phyloP scores from a whole-genome alignment of 1,284 basidiomycete genomes.

The Fomitopsis palustris region DNA sequence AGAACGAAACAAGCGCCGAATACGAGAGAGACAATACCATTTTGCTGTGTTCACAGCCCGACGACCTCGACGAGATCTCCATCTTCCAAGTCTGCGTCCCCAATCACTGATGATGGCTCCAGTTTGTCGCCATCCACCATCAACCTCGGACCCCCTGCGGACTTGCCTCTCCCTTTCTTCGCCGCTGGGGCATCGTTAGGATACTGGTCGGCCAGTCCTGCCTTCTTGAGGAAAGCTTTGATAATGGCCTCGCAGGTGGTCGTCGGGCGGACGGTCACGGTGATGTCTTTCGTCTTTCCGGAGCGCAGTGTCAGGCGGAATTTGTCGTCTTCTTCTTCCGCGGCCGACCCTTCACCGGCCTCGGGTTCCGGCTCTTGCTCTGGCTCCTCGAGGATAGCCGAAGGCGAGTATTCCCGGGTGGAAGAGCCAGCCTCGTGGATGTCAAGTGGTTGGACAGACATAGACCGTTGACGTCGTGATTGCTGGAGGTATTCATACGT shows the following conservation, averaged over 20 bases:
- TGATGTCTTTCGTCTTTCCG: constrained; percentile 47
- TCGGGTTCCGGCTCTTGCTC: constrained; percentile 22
- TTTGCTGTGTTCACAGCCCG: constrained; percentile 42
- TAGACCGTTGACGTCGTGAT: constrained; percentile 29
- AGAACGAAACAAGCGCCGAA: neutral
- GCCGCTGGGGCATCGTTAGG: constrained; percentile 19
- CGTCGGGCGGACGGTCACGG: constrained; percentile 64
- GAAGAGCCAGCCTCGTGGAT: constrained; percentile 11
- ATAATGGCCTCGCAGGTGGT: constrained; percentile 73
- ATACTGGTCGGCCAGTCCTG: constrained; percentile 54
- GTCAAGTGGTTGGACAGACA: constrained; percentile 20
- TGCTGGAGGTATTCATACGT: constrained; percentile 60
- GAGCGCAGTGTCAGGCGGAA: constrained; percentile 67
- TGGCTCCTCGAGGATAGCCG: constrained; percentile 17
- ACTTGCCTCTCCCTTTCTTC: constrained; percentile 23
- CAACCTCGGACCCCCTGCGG: constrained; percentile 42
- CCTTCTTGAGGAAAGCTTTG: constrained; percentile 64
- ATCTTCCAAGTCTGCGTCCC: constrained; percentile 67
- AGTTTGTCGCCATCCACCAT: constrained; percentile 69
- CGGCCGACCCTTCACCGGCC: constrained; percentile 16
- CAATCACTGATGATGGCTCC: constrained; percentile 51
- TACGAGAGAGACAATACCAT: neutral
- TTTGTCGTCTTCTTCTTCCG: constrained; percentile 38
- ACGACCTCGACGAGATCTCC: constrained; percentile 73
- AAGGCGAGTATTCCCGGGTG: constrained; percentile 16